Evolutionary conservation across 768 basidiomycete species (phyloP), one percentile per base, ranked within the genome.

Genomic region (Hortiboletus flavorubellus): DNA sequence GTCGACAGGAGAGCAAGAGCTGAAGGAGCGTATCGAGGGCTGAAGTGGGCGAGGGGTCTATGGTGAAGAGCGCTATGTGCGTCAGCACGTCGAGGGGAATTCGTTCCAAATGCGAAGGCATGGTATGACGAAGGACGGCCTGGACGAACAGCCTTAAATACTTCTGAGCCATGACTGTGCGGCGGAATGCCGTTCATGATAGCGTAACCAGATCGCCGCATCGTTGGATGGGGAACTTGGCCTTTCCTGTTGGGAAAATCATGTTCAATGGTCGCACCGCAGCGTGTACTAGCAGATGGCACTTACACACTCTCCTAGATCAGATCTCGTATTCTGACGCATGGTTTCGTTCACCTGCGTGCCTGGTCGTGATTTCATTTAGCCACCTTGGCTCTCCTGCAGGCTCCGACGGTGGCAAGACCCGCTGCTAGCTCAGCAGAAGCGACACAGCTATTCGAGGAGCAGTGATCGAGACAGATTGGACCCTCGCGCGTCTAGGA

Each of bases 21-120:
- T 68, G 63, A 33, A 75, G 63, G 54, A 88, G 66, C 43, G 72
- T 64, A 38, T 59, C 66, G 12, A 78, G 81, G 11, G 80, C 64
- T 0, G 71, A 73, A 15, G 72, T 68, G 21, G 70, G 60, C 4
- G 75, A 73, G 2, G 69, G 65, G 12, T 78, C 71, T 33, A 74
- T 75, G 31, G 74, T 70, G 41, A 80, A 72, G 56, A 78, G 72
- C 12, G 82, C 82, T 34, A 87, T 76, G 58, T 80, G 71, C 42
- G 78, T 78, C 16, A 87, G 76, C 58, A 88, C 67, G 61, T 87
- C 84, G 60, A 69, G 69, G 21, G 85, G 84, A 37, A 85, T 63
- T 3, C 61, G 66, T 50, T 82, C 78, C 46, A 87, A 69, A 48
- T 63, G 65, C 54, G 79, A 76, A 59, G 71, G 33, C 80, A 81